These are phyloP conservation scores for Reticulascus tulasneorum DNA, from an alignment of 2,329 filamentous ascomycete species.

Conservation along the genomic window DNA sequence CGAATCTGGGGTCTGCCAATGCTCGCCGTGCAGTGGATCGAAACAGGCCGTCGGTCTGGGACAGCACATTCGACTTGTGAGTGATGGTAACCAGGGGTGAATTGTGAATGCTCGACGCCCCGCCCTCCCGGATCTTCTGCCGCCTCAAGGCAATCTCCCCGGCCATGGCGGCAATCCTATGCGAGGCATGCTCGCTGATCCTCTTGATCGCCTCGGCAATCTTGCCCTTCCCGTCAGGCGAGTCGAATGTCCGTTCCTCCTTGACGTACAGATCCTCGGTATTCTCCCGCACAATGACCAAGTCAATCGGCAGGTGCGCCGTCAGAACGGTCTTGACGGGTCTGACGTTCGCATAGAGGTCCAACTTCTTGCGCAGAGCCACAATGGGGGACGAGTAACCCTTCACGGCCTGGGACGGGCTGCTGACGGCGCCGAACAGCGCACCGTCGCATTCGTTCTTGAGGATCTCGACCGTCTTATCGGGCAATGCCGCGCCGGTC, in stretches of 20 bases:
- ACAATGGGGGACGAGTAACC: slow-evolving; percentile 98
- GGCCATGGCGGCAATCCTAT: slow-evolving; percentile 86
- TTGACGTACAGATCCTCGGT: slow-evolving; percentile 98
- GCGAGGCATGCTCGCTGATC: slow-evolving; percentile 81
- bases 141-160: slow-evolving; percentile 89
- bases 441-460: slow-evolving; percentile 91
- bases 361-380: slow-evolving; percentile 88
- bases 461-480: slow-evolving; percentile 85
- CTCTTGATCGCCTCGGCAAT: slow-evolving; percentile 97
- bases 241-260: slow-evolving; percentile 81
- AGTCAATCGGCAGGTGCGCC: slow-evolving; percentile 71
- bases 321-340: slow-evolving; percentile 82
- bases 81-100: slow-evolving; percentile 86
- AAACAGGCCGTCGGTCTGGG: slow-evolving; percentile 95
- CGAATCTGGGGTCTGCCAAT: slow-evolving; percentile 63
- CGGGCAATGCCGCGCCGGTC: slow-evolving; percentile 82
- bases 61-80: slow-evolving; percentile 96
- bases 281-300: slow-evolving; percentile 98
- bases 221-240: slow-evolving; percentile 65
- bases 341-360: slow-evolving; percentile 95
- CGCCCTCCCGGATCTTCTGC: slow-evolving; percentile 69
- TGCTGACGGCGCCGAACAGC: slow-evolving; percentile 93
- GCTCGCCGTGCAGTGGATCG: slow-evolving; percentile 72
- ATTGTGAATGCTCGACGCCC: slow-evolving; percentile 57
- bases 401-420: slow-evolving; percentile 81